Percentiles rank a stretch among this genome's conserved stretches.
Evolutionary conservation across 192 early-diverging fungal species (phyloP).

Genomic region (Coemansia sp.): DNA sequence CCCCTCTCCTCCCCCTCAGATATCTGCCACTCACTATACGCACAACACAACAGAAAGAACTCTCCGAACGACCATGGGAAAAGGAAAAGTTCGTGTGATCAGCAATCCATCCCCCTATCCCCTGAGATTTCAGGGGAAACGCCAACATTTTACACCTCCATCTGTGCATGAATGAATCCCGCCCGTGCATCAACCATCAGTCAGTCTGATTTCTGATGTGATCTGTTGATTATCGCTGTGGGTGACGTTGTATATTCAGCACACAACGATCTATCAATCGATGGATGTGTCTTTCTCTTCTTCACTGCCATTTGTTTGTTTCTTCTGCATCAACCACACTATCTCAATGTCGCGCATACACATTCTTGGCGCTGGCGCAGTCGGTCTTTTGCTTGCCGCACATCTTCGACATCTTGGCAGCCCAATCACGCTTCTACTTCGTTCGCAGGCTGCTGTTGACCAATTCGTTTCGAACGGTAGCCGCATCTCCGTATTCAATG

Average conservation of each 20-base stretch:
- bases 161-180: not conserved
- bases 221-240: too few relatives aligned
- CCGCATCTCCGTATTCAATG: slow-evolving; percentile 28
- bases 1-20: too few relatives aligned
- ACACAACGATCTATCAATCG: not conserved
- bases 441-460: slow-evolving; percentile 51
- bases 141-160: not conserved
- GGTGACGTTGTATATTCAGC: too few relatives aligned
- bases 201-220: not conserved
- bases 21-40: too few relatives aligned
- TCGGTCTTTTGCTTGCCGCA: slow-evolving; percentile 65
- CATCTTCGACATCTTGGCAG: slow-evolving; percentile 56
- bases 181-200: not conserved
- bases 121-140: not conserved
- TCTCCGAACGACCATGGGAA: not conserved
- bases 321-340: slow-evolving; percentile 1
- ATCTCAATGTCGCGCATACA: slow-evolving; percentile 50
- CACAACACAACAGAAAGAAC: not conserved
- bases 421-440: slow-evolving; percentile 61
- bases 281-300: not conserved
- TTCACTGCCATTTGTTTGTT: not conserved
- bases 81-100: not conserved
- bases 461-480: slow-evolving; percentile 24
- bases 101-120: not conserved
- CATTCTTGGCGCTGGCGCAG: slow-evolving; percentile 70